Base-by-base conservation (phyloP, 139 green algal genomes). In the Helicosporidium sp. region DNA sequence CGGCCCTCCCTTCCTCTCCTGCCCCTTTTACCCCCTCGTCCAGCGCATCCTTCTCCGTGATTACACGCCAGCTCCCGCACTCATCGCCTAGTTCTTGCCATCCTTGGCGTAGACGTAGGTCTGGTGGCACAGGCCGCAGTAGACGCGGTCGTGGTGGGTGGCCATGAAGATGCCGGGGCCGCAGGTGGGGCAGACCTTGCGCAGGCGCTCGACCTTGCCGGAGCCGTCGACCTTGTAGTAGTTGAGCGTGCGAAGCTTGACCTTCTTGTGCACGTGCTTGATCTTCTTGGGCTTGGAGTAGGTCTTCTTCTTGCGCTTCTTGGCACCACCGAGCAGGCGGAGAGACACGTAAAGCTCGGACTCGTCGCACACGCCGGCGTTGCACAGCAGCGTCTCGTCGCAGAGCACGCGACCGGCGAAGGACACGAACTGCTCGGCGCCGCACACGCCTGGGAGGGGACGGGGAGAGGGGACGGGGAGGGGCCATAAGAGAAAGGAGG, bases 281-380 rank as follows among this genome's bases (percentile, higher is more conserved):
- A 79, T 65, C 87, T 97, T 97, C 84, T 97, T 97, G 60, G 87
- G 87, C 80, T 95, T 97, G 70, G 87, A 94, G 84, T 95, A 97
- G 20, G 71, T 88, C 84, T 97, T 97, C 78, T 97, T 97, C 77
- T 97, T 97, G 58, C 87, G 68, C 83, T 97, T 97, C 84, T 97
- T 97, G 55, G 65, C 87, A 66, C 87, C 88, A 73, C 88, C 85
- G 42, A 91, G 69, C 62, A 97, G 74, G 42, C 86, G 67, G 28
- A 87, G 58, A 54, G 90, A 65, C 19, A 78, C 52, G 59, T 92
- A 75, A 39, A 93, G 65, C 17, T 77, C 84, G 41, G 61, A 68
- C 46, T 84, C 78, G 39, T 93, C 83, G 36, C 72, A 57, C 7
- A 92, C 79, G 41, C 84, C 85, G 47, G 57, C 72, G 29, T 66